Percentiles rank a stretch among this genome's conserved stretches.
Conservation (phyloP, 2,329 filamentous ascomycete genomes). For the Aschersonia sp. region DNA sequence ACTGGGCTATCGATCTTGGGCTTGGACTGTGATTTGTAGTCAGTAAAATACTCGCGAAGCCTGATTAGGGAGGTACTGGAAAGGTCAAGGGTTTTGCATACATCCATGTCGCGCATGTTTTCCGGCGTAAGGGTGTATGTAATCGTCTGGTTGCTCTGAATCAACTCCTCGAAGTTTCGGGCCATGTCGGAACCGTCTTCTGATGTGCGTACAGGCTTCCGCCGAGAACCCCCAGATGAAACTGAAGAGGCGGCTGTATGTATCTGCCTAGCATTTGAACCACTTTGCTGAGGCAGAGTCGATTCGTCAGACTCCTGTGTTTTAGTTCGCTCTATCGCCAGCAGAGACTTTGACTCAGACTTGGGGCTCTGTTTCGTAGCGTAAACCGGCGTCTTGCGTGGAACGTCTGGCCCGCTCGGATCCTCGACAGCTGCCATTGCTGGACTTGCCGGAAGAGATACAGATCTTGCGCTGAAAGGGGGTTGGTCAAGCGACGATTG, state of each 20-base stretch:
- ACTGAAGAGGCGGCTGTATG: slow-evolving; percentile 36
- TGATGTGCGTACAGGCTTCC: slow-evolving; percentile 39
- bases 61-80: too few species aligned
- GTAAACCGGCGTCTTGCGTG: slow-evolving; percentile 14
- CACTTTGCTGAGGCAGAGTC: slow-evolving; percentile 8
- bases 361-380: slow-evolving; percentile 11
- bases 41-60: too few species aligned
- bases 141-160: slow-evolving; percentile 69
- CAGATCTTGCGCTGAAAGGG: background rate
- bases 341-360: slow-evolving; percentile 20
- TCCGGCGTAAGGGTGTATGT: slow-evolving; percentile 72
- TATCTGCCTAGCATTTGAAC: slow-evolving; percentile 18
- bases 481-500: background rate
- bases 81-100: slow-evolving; percentile 15
- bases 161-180: slow-evolving; percentile 62
- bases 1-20: slow-evolving; percentile 28
- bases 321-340: slow-evolving; percentile 22
- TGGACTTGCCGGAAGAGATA: background rate
- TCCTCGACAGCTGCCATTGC: slow-evolving; percentile 18
- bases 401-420: slow-evolving; percentile 14
- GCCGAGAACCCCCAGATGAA: slow-evolving; percentile 32
- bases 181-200: slow-evolving; percentile 46
- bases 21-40: slow-evolving; percentile 16
- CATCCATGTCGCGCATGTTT: slow-evolving; percentile 63
- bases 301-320: slow-evolving; percentile 22